Evolutionary conservation across 2,329 filamentous ascomycete genomes (phyloP), one percentile per base, ranked within the genome.

Genomic region (Aaosphaeria pasadenensis): DNA sequence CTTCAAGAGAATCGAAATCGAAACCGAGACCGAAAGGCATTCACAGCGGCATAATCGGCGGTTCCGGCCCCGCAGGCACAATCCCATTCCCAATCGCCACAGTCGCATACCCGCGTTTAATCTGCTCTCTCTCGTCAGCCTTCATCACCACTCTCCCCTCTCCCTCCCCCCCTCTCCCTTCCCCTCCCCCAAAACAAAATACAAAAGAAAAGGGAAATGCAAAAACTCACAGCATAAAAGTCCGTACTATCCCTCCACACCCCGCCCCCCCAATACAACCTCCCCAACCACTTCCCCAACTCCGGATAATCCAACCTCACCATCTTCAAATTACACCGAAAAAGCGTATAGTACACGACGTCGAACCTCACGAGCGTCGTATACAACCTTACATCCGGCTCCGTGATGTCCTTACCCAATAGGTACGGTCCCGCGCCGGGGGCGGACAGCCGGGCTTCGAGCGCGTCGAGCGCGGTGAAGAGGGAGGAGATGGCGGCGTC

Each of bases 251-350:
- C 46, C 1, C 59, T 66, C 46, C 62, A 56, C 11, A 58, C 52
- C 1, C 59, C 57, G 13, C 63, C 61, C 11, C 85, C 85, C 91
- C 91, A 96, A 75, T 96, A 96, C 54, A 95, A 74, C 58, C 84
- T 79, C 49, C 88, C 80, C 73, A 95, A 72, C 90, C 91, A 96
- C 47, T 73, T 76, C 74, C 96, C 89, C 49, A 95, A 74, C 39
- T 77, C 77, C 30, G 91, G 91, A 67, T 94, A 96, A 6, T 90
- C 90, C 7, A 82, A 85, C 40, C 91, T 81, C 62, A 95, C 91
- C 73, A 95, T 89, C 33, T 86, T 82, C 53, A 95, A 73, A 73
- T 95, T 95, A 74, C 88, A 92, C 69, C 84, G 85, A 73, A 86
- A 85, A 58, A 85, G 69, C 53, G 75, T 67, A 6, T 77, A 75